phyloP scores from a whole-genome alignment of 2,329 filamentous ascomycete genomes.

The Colletotrichum melonis region DNA sequence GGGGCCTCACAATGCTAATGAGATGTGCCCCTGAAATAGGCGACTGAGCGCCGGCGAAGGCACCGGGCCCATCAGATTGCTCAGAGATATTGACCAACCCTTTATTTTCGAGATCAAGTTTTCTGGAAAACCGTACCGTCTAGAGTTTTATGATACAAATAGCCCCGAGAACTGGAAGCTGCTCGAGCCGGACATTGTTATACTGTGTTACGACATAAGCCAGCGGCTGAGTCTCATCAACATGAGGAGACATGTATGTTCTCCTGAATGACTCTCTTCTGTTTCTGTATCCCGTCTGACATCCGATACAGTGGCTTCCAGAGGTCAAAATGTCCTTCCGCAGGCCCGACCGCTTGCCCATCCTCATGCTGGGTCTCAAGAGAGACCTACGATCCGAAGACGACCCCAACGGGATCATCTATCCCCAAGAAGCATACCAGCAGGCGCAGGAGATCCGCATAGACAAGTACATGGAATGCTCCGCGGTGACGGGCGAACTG shows the following conservation, averaged over 20 bases:
- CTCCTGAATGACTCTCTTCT: not conserved
- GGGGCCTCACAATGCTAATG: constrained; percentile 2
- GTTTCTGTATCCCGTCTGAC: constrained; percentile 12
- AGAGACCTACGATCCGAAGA: constrained; percentile 68
- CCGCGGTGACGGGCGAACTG: constrained; percentile 69
- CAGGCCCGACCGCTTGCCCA: constrained; percentile 59
- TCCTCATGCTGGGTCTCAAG: constrained; percentile 70
- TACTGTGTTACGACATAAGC: constrained; percentile 73
- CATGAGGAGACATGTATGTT: constrained; percentile 65
- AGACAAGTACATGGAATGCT: constrained; percentile 74
- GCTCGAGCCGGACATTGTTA: constrained; percentile 67
- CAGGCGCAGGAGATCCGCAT: constrained; percentile 68
- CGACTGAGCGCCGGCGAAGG: constrained; percentile 62
- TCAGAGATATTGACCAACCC: constrained; percentile 70
- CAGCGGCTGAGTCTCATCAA: constrained; percentile 68
- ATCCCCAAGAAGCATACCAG: constrained; percentile 70
- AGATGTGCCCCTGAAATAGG: constrained; percentile 46
- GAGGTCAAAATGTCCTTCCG: constrained; percentile 62
- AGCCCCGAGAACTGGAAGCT: constrained; percentile 69
- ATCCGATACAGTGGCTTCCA: constrained; percentile 65
- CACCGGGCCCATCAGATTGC: constrained; percentile 56
- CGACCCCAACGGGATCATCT: constrained; percentile 70
- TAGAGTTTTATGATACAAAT: constrained; percentile 71
- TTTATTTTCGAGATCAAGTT: constrained; percentile 67
- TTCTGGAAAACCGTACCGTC: constrained; percentile 53